Evolutionary conservation across 805 yeast species (phyloP).

Genomic region (Saccharomycopsis selenospora): DNA sequence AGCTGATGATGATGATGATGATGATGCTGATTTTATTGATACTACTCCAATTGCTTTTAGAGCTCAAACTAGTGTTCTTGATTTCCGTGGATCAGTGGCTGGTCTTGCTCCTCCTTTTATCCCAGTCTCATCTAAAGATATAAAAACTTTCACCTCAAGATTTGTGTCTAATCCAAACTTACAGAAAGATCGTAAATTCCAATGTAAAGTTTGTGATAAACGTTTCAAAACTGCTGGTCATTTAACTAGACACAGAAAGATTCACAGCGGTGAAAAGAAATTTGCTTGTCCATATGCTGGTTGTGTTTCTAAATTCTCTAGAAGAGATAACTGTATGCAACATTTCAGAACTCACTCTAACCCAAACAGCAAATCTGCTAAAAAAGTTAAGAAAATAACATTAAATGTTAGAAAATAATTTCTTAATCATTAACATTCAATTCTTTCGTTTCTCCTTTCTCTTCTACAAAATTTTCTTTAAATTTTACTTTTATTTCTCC

Average conservation of each 20-base stretch:
- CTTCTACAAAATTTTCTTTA: no score
- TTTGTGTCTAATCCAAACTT: slow-evolving; percentile 19
- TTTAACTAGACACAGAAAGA: slow-evolving; percentile 62
- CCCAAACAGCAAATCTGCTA: slow-evolving; percentile 1
- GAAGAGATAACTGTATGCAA: slow-evolving; percentile 22
- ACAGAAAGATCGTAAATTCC: slow-evolving; percentile 18
- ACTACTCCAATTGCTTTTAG: slow-evolving; percentile 70
- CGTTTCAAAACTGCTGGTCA: slow-evolving; percentile 68
- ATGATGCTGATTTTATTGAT: not conserved
- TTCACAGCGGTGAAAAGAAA: slow-evolving; percentile 71
- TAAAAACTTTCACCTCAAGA: slow-evolving; percentile 15
- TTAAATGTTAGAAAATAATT: not conserved
- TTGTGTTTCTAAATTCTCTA: slow-evolving; percentile 17
- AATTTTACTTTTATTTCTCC: not conserved
- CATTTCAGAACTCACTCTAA: slow-evolving; percentile 18
- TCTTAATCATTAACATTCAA: not conserved
- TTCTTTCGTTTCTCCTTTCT: not conserved
- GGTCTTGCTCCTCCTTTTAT: not conserved
- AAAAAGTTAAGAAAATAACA: not conserved
- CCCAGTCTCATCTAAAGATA: not conserved
- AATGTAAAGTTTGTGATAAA: slow-evolving; percentile 35
- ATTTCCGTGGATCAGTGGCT: slow-evolving; percentile 13
- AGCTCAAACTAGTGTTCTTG: slow-evolving; percentile 55
- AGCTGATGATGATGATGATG: slow-evolving; percentile 1
- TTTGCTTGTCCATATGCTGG: slow-evolving; percentile 59